Evolutionary conservation across 805 yeast genomes (phyloP), one percentile per base, ranked within the genome.

Genomic region (Cyberlindnera petersonii): DNA sequence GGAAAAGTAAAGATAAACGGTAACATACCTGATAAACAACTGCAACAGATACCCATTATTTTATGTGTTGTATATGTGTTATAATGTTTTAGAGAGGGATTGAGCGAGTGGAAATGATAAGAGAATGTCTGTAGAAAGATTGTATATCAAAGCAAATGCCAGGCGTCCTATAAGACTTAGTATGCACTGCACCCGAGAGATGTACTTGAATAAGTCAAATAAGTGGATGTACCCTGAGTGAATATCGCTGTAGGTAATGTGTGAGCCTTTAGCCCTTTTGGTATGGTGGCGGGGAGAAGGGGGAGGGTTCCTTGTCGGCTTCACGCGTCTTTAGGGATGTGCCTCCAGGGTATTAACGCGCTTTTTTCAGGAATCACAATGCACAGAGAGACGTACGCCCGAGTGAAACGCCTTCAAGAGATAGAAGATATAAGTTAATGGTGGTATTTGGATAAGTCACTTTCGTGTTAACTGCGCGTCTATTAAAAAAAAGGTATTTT

Each of bases 21-120:
- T 4, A 4, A 46, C 49, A 6, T 32, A 46, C 49, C 46, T 19
- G 45, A 31, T 16, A 49, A 43, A 22, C 49, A 49, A 34, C 53
- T 47, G 53, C 53, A 49, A 18, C 50, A 47, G 44, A 49, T 26
- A 30, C 53, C 53, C 53, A 49, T 49, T 31, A 20, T 36, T 13
- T 9, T 20, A 4, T 16, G 21, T 29, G 32, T n/a, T n/a, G n/a
- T n/a, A n/a, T n/a, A n/a, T 24, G 11, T 20, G 14, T 40, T 21
- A 21, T 31, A 14, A 22, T 5, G 19, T 19, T 14, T 6, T 16
- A n/a, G 16, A 17, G 9, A 7, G 18, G 20, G 33, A 15, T 31
- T 27, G 31, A 24, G 33, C n/a, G n/a, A n/a, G 20, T 18, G 30
- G 11, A 18, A 21, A 23, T 8, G 31, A 32, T 29, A 38, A 33